Percentiles rank a stretch among this genome's conserved stretches.
Conservation (phyloP, 768 basidiomycete genomes). For the Neoboletus brunneissimus region DNA sequence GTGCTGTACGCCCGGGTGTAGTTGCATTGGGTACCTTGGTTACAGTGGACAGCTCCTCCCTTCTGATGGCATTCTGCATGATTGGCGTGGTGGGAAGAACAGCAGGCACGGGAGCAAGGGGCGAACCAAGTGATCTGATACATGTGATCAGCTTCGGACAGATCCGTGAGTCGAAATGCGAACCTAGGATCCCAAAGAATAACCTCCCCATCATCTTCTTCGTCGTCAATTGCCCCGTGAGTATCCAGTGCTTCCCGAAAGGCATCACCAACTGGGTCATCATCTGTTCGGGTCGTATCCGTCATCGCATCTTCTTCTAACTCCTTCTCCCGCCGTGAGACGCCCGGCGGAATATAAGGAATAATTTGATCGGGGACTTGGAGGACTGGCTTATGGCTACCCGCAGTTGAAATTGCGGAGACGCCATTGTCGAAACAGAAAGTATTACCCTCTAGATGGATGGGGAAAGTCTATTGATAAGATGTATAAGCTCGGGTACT, state of each 20-base stretch:
- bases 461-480: slow-evolving; percentile 26
- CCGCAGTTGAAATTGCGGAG: slow-evolving; percentile 6
- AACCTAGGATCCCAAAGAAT: slow-evolving; percentile 76
- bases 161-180: slow-evolving; percentile 8
- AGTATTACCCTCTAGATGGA: slow-evolving; percentile 20
- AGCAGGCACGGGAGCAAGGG: slow-evolving; percentile 6
- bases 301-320: slow-evolving; percentile 64
- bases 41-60: slow-evolving; percentile 1
- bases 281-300: slow-evolving; percentile 66
- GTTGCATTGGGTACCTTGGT: neutral
- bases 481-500: slow-evolving; percentile 12
- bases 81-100: slow-evolving; percentile 23
- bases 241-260: slow-evolving; percentile 50
- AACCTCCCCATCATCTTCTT: slow-evolving; percentile 62
- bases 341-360: slow-evolving; percentile 4
- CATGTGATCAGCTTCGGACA: slow-evolving; percentile 3
- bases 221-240: slow-evolving; percentile 36
- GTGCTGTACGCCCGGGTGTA: slow-evolving; percentile 27
- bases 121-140: slow-evolving; percentile 20
- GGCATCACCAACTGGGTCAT: slow-evolving; percentile 70
- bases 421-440: slow-evolving; percentile 18
- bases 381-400: neutral
- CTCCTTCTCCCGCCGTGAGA: slow-evolving; percentile 13
- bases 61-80: neutral
- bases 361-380: slow-evolving; percentile 16